A percentile compares a stretch with the other conserved stretches of the same genome.
phyloP scores from a whole-genome alignment of 441 rosid species.

The Populus tomentosa region DNA sequence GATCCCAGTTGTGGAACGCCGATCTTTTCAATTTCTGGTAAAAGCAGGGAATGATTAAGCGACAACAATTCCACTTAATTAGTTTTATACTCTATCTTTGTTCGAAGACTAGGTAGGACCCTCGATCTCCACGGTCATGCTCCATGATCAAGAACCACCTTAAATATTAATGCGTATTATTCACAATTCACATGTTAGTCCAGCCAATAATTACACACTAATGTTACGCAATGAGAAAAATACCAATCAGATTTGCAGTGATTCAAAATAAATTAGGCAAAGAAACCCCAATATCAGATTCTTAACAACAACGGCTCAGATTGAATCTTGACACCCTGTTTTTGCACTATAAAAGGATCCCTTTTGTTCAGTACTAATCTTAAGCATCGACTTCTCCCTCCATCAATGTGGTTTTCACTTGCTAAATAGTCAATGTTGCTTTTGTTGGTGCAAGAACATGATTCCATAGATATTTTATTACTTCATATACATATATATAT shows the following conservation, averaged over 20 bases:
- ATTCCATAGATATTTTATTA: too few relatives aligned
- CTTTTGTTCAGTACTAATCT: neutral
- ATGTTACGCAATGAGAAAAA: neutral
- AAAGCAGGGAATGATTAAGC: neutral
- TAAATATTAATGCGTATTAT: neutral
- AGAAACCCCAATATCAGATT: slow-evolving; percentile 16
- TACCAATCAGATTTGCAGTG: neutral
- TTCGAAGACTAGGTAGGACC: neutral
- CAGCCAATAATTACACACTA: neutral
- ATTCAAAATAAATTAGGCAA: slow-evolving; percentile 3
- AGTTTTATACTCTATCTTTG: neutral
- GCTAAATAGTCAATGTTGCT: too few relatives aligned
- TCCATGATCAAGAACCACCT: neutral
- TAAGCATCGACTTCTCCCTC: neutral
- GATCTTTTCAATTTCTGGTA: neutral
- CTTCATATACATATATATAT: too few relatives aligned
- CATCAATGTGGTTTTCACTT: neutral
- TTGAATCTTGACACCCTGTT: neutral
- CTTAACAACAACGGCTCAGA: slow-evolving; percentile 13
- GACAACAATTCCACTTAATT: neutral
- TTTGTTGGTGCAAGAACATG: too few relatives aligned
- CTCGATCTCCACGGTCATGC: neutral
- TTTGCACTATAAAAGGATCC: slow-evolving; percentile 29
- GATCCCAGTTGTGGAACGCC: neutral
- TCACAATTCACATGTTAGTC: neutral